phyloP scores from a whole-genome alignment of 805 yeast genomes.

The Blastobotrys robertii region DNA sequence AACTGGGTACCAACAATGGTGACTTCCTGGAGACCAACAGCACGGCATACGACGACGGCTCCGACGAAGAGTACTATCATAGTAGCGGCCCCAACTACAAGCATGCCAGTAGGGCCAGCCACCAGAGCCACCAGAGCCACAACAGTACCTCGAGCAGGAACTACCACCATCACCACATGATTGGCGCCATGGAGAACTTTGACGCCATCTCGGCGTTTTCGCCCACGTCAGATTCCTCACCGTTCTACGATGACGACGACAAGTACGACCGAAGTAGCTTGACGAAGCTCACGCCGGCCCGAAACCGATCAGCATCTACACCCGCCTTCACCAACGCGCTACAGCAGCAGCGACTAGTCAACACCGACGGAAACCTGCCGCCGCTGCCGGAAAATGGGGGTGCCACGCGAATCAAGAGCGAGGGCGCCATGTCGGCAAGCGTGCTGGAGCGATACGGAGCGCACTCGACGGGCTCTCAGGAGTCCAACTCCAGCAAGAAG shows the following conservation, averaged over 20 bases:
- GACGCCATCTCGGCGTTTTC: too few relatives aligned
- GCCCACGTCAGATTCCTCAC: too few relatives aligned
- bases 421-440: conserved; percentile 7
- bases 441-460: background rate
- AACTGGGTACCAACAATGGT: background rate
- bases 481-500: background rate
- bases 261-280: too few relatives aligned
- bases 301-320: conserved; percentile 10
- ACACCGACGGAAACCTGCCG: conserved; percentile 3
- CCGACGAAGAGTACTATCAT: conserved; percentile 10
- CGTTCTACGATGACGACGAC: too few relatives aligned
- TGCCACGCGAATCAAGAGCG: conserved; percentile 12
- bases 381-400: conserved; percentile 3
- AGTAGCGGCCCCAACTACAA: too few relatives aligned
- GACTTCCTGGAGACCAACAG: conserved; percentile 5
- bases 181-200: too few relatives aligned
- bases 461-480: background rate
- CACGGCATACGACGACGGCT: conserved; percentile 13
- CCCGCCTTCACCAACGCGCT: conserved; percentile 5
- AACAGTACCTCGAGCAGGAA: too few relatives aligned
- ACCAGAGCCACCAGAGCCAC: too few relatives aligned
- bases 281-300: background rate
- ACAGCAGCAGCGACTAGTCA: background rate
- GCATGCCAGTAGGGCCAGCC: too few relatives aligned
- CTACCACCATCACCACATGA: too few relatives aligned